Percentiles rank a stretch among this genome's conserved stretches.
Conservation (phyloP, 202 grass and related monocot genomes). For the Bolboschoenoplectus hybrid region DNA sequence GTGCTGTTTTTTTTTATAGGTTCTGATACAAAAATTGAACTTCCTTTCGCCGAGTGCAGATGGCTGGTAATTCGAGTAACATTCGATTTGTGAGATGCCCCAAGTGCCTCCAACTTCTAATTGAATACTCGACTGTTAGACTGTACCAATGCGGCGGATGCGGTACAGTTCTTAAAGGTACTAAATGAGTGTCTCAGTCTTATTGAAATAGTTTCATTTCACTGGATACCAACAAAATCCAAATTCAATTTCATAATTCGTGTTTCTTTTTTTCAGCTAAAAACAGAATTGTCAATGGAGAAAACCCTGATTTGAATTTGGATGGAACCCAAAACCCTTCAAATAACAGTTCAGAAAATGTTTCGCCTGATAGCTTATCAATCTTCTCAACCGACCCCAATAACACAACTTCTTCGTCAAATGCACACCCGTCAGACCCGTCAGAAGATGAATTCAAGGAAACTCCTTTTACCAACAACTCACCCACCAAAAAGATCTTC, state of each 20-base stretch:
- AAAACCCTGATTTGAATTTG: constrained; percentile 34
- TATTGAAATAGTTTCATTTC: not conserved
- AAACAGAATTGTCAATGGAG: constrained; percentile 20
- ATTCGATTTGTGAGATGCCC: constrained; percentile 88
- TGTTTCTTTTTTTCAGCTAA: constrained; percentile 37
- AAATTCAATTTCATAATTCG: not conserved
- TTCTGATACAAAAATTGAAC: constrained; percentile 6
- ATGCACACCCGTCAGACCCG: constrained; percentile 9
- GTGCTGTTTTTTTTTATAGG: constrained; percentile 19
- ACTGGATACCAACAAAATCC: not conserved
- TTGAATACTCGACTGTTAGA: constrained; percentile 72
- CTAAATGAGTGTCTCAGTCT: not conserved
- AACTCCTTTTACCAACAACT: not conserved
- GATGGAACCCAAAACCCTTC: constrained; percentile 26
- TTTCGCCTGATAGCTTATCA: constrained; percentile 36
- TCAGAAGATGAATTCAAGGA: constrained; percentile 36
- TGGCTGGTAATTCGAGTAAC: constrained; percentile 51
- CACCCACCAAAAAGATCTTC: constrained; percentile 5
- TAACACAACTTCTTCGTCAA: constrained; percentile 33
- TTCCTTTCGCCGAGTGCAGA: not conserved
- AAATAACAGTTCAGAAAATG: constrained; percentile 34
- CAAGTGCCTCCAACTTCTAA: constrained; percentile 71
- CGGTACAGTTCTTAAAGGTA: constrained; percentile 70
- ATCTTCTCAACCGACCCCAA: constrained; percentile 34
- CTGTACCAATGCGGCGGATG: constrained; percentile 90